Evolutionary conservation across 257 asterid genomes (phyloP).

Genomic region (Eucommia ulmoides): DNA sequence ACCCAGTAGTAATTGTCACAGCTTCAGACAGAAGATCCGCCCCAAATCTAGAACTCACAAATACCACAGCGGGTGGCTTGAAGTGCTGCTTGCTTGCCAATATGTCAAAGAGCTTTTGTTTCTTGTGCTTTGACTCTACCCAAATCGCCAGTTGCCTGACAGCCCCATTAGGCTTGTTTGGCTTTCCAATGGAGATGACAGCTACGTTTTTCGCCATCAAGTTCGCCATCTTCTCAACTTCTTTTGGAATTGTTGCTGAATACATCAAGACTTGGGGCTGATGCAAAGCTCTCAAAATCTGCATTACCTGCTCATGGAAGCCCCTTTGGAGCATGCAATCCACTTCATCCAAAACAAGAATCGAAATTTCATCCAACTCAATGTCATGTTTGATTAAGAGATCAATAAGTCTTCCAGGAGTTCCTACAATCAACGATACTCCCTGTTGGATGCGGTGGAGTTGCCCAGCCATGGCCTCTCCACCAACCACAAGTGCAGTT

Average conservation of each 20-base stretch:
- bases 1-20: slow-evolving; percentile 45
- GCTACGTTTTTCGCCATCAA: slow-evolving; percentile 49
- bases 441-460: slow-evolving; percentile 72
- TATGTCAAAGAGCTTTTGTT: slow-evolving; percentile 85
- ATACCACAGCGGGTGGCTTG: slow-evolving; percentile 64
- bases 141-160: slow-evolving; percentile 81
- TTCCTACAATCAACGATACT: slow-evolving; percentile 77
- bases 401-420: slow-evolving; percentile 90
- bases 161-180: slow-evolving; percentile 52
- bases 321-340: slow-evolving; percentile 84
- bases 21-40: slow-evolving; percentile 88
- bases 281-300: slow-evolving; percentile 57
- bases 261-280: slow-evolving; percentile 88
- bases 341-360: slow-evolving; percentile 83
- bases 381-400: slow-evolving; percentile 68
- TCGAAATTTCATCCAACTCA: slow-evolving; percentile 47
- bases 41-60: slow-evolving; percentile 82
- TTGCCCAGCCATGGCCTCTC: slow-evolving; percentile 86
- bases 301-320: slow-evolving; percentile 82
- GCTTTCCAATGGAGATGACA: slow-evolving; percentile 57
- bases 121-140: slow-evolving; percentile 66
- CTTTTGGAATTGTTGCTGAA: slow-evolving; percentile 78
- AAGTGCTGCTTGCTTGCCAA: slow-evolving; percentile 73
- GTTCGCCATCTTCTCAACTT: slow-evolving; percentile 57
- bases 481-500: slow-evolving; percentile 90